Base-by-base conservation (phyloP, 345 rosid genomes). In the Aurinia saxatilis region DNA sequence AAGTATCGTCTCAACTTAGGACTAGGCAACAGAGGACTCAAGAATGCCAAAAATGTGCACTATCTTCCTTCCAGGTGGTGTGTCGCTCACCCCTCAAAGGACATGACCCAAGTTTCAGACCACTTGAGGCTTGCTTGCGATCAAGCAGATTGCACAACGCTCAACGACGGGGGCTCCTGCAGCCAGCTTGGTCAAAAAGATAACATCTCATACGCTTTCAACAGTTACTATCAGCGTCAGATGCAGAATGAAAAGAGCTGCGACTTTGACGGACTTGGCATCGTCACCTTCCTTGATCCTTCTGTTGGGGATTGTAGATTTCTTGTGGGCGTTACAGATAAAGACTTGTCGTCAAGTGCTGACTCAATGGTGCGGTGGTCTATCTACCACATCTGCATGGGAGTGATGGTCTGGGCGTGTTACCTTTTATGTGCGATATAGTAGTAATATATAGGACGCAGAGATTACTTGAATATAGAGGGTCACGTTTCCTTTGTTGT, bases 51-150 rank as follows among this genome's bases (percentile, higher is more conserved):
- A 63, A 72, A 81, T 21, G 92, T 93, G 12, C 69, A 84, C 60
- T 90, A 93, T 74, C 95, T 93, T 33, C 96, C 97, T 0, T 81
- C 87, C 1, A 82, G 97, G 57, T 93, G 99, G 99, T 93, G 99
- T 18, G 90, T 90, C 71, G 97, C 95, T 38, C 82, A 85, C 71
- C 90, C 97, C 1, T 41, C 67, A 12, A 81, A 61, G 68, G 95
- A 87, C 78, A 81, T 93, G 29, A 56, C 90, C 40, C 64, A 38
- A 23, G 91, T 81, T 61, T 71, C 70, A 48, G 88, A 85, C 70
- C 99, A 90, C 76, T 29, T 90, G 62, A 85, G 75, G 66, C 69
- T 85, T 31, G 97, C 96, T 12, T 93, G 99, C 47, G 76, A 78
- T 41, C 75, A 46, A 57, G 97, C 99, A 0, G 99, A 93, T 78